Base-by-base conservation (phyloP, 2,329 filamentous ascomycete genomes). In the Cordyceps militaris region DNA sequence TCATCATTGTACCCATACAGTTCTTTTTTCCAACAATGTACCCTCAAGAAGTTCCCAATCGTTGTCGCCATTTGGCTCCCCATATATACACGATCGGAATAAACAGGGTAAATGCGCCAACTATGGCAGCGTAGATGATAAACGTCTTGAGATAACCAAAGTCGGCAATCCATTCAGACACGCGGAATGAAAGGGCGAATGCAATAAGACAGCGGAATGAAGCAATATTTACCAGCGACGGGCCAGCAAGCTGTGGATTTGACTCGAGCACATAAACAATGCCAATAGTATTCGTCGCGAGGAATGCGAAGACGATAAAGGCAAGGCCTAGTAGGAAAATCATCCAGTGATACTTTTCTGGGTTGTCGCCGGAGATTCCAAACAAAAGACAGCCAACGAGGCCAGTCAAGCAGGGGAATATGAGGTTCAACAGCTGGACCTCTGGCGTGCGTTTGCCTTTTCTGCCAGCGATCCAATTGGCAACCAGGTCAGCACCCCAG, bases 241-340 rank as follows among this genome's bases (percentile, higher is more conserved):
- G 66, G 2, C 69, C 69, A 2, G 40, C 44, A 6, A 47, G 10
- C 7, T 34, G 47, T 7, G 70, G 70, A 47, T 68, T 70, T 47
- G 66, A 70, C 61, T 72, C 69, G 4, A 72, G 62, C 2, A 70
- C 61, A 44, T 65, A 70, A 9, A 70, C 70, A 60, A 66, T 68
- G 50, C 66, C 59, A 26, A 65, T 65, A 3, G 67, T 64, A 59
- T 66, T 63, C 7, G 62, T 61, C 16, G 65, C 63, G 7, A 70
- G 58, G 55, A 65, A 65, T 3, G 62, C 67, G n/a, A 69, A 68
- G 3, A 66, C 58, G 34, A 70, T 61, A n/a, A 72, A 52, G 51
- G 66, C 65, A 1, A 63, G 58, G 3, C 66, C 66, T 1, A 63
- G 46, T 4, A 70, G 59, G 28, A 69, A 61, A 1, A 69, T 44